Conservation (phyloP, 768 basidiomycete species). For the Tylopilus subfusipes region DNA sequence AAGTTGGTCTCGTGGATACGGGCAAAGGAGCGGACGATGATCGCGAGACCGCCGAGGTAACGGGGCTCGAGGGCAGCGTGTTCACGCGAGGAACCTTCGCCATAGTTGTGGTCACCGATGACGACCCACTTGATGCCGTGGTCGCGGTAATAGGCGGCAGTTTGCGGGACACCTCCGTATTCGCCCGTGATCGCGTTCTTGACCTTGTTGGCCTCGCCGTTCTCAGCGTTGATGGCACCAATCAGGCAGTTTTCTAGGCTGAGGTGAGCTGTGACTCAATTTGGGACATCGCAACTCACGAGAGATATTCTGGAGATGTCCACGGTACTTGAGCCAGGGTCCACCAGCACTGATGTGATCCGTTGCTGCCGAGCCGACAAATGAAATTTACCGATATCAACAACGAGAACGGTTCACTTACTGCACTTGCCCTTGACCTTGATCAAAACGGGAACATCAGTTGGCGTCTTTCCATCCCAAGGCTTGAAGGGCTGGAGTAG, state of each 20-base stretch:
- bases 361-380: constrained; percentile 50
- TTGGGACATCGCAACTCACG: constrained; percentile 44
- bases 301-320: constrained; percentile 97
- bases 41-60: constrained; percentile 91
- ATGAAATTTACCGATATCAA: not conserved
- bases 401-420: constrained; percentile 37
- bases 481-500: constrained; percentile 83
- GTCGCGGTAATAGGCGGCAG: constrained; percentile 86
- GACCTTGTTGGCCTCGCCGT: constrained; percentile 94
- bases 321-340: constrained; percentile 99
- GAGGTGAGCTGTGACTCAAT: constrained; percentile 3
- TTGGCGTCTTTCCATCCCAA: constrained; percentile 92
- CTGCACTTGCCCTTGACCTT: constrained; percentile 99
- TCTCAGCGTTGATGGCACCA: constrained; percentile 94
- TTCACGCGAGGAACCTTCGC: constrained; percentile 97
- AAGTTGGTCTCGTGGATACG: constrained; percentile 98
- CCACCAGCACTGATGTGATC: constrained; percentile 98
- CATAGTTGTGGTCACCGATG: constrained; percentile 93
- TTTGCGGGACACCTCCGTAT: constrained; percentile 80
- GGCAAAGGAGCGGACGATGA: constrained; percentile 95
- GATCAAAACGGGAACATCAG: constrained; percentile 89
- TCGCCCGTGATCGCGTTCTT: constrained; percentile 88
- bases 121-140: constrained; percentile 95
- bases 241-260: constrained; percentile 89
- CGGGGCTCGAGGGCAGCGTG: constrained; percentile 96